Evolutionary conservation across 768 basidiomycete species (phyloP), one percentile per base, ranked within the genome.

Genomic region (Candolleomyces eurysporus): DNA sequence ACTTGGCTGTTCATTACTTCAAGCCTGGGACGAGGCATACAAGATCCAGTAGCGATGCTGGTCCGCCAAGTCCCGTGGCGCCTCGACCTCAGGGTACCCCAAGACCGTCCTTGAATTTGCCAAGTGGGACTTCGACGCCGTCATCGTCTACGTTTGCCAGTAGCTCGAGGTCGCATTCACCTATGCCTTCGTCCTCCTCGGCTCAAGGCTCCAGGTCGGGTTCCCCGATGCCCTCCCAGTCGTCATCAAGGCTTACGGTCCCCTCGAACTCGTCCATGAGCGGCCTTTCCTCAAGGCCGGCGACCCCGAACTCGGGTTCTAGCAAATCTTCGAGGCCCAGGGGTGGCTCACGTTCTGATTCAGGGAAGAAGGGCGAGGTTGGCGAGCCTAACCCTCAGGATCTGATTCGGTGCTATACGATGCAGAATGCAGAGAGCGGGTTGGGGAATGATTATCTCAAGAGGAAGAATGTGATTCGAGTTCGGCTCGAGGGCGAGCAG

Each of bases 381-480:
- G 72, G 73, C 2, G 77, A 79, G n/a, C 84, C 82, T 9, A 75
- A 82, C 36, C 66, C 74, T 30, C 72, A 74, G 17, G 82, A 89
- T 67, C 70, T 95, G 54, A 71, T 96, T 56, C 82, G 81, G 53
- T 75, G 80, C 57, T 98, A 97, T 70, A 87, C 91, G 21, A 78
- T 98, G 73, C 94, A 96, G 72, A 75, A 90, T 66, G 94, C 94
- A 7, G 96, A 98, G 79, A 94, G 92, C 62, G 97, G 97, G 21
- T 73, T 99, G 42, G 97, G 94, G 36, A 94, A 92, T 61, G 97
- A 99, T 73, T 99, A 99, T 75, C 42, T 86, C 64, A 98, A 98
- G 82, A 80, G 95, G 64, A 90, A 86, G 78, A 92, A 98, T 72
- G 96, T 98, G 49, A 94, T 98, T 39, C 82, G 97, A 21, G 85